These are phyloP conservation scores for Fagopyrum homotropicum DNA, from an alignment of 148 eudicot genomes.

Conservation along the genomic window DNA sequence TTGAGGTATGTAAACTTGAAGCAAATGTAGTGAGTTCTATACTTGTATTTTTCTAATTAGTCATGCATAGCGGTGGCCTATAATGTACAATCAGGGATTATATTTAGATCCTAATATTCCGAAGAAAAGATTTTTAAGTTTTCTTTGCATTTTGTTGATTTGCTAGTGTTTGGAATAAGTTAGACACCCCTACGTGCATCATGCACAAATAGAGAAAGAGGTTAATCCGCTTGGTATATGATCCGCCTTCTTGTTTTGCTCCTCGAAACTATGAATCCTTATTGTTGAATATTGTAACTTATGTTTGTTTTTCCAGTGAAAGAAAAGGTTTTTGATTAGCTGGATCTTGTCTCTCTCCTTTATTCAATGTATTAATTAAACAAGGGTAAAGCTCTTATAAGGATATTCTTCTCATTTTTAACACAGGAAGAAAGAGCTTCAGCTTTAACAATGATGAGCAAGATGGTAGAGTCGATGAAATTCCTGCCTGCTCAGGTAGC, in stretches of 20 bases:
- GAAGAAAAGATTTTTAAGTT: background rate
- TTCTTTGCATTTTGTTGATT: background rate
- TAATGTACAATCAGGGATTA: background rate
- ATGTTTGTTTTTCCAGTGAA: background rate
- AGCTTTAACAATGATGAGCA: conserved; percentile 70
- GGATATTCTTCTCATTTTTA: background rate
- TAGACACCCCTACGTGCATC: background rate
- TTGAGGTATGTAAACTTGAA: conserved; percentile 42
- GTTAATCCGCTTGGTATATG: background rate
- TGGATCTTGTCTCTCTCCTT: background rate
- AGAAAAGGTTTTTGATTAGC: background rate
- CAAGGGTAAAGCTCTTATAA: background rate
- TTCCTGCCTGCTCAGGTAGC: conserved; percentile 75
- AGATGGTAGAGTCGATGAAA: conserved; percentile 85
- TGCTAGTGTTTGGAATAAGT: background rate
- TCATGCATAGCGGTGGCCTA: background rate
- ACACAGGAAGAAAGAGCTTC: conserved; percentile 73
- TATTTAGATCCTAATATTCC: background rate
- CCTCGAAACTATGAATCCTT: background rate
- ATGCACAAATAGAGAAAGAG: background rate
- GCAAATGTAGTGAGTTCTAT: background rate
- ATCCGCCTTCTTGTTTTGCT: background rate
- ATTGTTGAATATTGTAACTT: background rate
- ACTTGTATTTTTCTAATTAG: background rate
- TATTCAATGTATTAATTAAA: background rate